Base-by-base conservation (phyloP, 139 green algal genomes). In the Chlorella sp. region DNA sequence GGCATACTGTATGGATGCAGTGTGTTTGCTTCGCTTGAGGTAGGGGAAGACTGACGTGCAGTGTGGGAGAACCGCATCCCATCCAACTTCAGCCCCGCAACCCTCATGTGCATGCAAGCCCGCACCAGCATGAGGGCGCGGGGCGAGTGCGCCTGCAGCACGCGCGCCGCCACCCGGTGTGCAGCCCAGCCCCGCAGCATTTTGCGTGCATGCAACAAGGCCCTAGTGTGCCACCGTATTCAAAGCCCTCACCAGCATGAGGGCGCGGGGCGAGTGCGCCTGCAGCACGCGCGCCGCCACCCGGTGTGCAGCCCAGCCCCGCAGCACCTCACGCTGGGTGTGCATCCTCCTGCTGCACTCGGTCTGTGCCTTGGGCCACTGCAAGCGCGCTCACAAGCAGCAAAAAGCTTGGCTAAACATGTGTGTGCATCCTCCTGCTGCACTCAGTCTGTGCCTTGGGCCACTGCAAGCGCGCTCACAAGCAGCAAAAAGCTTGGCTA, bases 341-440 rank as follows among this genome's bases (percentile, higher is more conserved):
- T 31, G 29, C 36, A 42, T 2, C 49, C 29, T 67, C 29, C 78
- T 50, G 2, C 29, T 33, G 5, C 33, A 70, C 10, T 84, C 78
- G 1, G 73, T 30, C n/a, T 49, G 35, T 26, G 81, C 73, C 26
- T 82, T 79, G 10, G 91, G 91, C 91, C 91, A 96, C 55, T 73
- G 67, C 67, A 91, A 35, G 49, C 67, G 42, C 33, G 23, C 36
- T 10, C 30, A 68, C 24, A 55, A 10, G 42, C 55, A n/a, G n/a
- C n/a, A n/a, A n/a, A n/a, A n/a, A n/a, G n/a, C n/a, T n/a, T n/a
- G n/a, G n/a, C n/a, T n/a, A n/a, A n/a, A n/a, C n/a, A n/a, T 79
- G 81, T 27, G 71, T 32, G 2, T 31, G 29, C 36, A 42, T 2
- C 49, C 29, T 67, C 29, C 78, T 50, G 2, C 29, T 33, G 5